Percentiles rank a stretch among this genome's conserved stretches.
Conservation (phyloP, 129 eudicot genomes). For the Arctium minus region DNA sequence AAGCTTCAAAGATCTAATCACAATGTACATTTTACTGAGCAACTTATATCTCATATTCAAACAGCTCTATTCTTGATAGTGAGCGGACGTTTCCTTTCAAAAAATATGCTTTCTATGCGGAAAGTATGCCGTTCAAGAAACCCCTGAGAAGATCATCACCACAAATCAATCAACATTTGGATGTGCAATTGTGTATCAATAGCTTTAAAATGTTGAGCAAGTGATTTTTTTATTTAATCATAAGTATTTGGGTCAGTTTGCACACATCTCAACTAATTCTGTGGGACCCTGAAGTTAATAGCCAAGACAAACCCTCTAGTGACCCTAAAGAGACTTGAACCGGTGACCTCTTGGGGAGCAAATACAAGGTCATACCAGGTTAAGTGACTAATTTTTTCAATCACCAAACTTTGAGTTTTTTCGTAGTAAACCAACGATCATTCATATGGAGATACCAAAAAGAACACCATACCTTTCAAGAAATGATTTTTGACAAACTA, state of each 20-base stretch:
- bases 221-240: background rate
- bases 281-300: background rate
- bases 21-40: conserved; percentile 17
- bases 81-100: conserved; percentile 3
- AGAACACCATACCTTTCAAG: background rate
- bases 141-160: conserved; percentile 48
- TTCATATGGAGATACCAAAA: background rate
- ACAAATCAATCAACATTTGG: background rate
- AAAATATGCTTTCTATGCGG: conserved; percentile 11
- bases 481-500: background rate
- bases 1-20: conserved; percentile 1
- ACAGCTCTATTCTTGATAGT: background rate
- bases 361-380: background rate
- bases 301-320: background rate
- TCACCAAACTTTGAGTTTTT: background rate
- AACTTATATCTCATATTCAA: background rate
- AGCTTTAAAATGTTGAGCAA: background rate
- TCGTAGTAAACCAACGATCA: background rate
- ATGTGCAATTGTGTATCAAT: background rate
- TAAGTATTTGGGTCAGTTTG: no score
- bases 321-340: background rate
- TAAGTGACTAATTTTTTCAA: background rate
- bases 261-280: no score
- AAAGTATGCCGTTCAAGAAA: conserved; percentile 50
- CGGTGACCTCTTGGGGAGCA: background rate